Evolutionary conservation across 106 monocot genomes (phyloP), one percentile per base, ranked within the genome.

Genomic region (Dioscorea dumetorum): DNA sequence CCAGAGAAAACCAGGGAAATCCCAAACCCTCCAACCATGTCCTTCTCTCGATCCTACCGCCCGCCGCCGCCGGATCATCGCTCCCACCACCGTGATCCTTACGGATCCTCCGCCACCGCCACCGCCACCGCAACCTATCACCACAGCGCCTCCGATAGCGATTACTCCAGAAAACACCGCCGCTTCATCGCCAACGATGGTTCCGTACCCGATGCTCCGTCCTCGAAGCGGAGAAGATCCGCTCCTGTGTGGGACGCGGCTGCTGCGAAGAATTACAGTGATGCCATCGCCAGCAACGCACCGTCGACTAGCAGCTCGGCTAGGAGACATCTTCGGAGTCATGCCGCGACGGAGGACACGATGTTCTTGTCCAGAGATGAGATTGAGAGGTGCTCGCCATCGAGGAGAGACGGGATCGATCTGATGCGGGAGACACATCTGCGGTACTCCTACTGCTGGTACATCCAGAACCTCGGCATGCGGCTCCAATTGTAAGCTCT

Each of bases 331-430:
- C 0, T 4, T 17, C 12, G 12, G 23, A 28, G 67, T 66, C 34
- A 14, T n/a, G 61, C 54, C 66, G 67, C 62, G 48, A 79, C 52
- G 21, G 64, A 32, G 0, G 78, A 60, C 15, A 62, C 16, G 49
- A 60, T 73, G 16, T 77, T 86, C 58, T 73, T 95, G 79, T 88
- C 88, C 20, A 86, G 82, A 73, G 95, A 91, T 22, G 91, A 91
- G 84, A 88, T 95, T 33, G 95, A 95, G 66, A 52, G 85, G 62
- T 84, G 79, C 62, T 95, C 95, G 22, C 95, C 95, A 12, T 95
- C 95, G 34, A 78, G 95, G 72, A 88, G 81, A 79, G 95, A 95
- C 23, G 95, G 95, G 0, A 91, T 95, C 23, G 85, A 91, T 74
- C 23, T 49, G 34, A 12, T 66, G 33, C 34, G 73, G 19, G 91